Base-by-base conservation (phyloP, 177 flowering plant species). In the Vitis hybrid region DNA sequence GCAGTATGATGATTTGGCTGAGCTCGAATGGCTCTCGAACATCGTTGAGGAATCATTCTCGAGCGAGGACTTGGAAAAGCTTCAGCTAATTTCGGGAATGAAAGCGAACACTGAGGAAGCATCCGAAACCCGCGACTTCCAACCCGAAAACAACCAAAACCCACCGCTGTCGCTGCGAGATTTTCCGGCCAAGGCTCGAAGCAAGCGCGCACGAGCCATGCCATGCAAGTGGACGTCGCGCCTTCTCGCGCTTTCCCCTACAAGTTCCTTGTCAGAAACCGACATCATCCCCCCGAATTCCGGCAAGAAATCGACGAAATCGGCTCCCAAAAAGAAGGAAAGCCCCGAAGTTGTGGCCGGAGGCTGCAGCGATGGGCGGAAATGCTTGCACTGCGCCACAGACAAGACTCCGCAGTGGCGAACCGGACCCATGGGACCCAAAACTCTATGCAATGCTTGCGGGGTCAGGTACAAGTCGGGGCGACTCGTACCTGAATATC, bases 391-490 rank as follows among this genome's bases (percentile, higher is more conserved):
- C 69, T 88, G 92, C 67, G 83, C 85, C 11, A 83, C 92, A 3
- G 92, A 88, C 61, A 86, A 88, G 84, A 88, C 92, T 8, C 92
- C 92, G 10, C 92, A 88, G 70, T 88, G 92, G 92, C 75, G 92
- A 69, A 86, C 90, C 4, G 92, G 92, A 56, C 92, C 92, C 0
- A 77, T 85, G 88, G 92, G 92, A 3, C 89, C 92, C 23, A 86
- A 86, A 59, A 88, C 92, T 1, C 85, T 88, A 1, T 88, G 92
- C 76, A 88, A 88, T 52, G 92, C 92, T 0, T 88, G 92, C 49
- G 92, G 92, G 2, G 89, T 86, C 5, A 50, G 89, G 60, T 86
- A 80, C 80, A 86, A 86, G 73, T 86, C 89, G 50, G 89, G 89
- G 1, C 73, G 89, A 57, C 81, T 86, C 9, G 87, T 86, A 56